phyloP scores from a whole-genome alignment of 768 basidiomycete species.

The Termitomyces sp. region DNA sequence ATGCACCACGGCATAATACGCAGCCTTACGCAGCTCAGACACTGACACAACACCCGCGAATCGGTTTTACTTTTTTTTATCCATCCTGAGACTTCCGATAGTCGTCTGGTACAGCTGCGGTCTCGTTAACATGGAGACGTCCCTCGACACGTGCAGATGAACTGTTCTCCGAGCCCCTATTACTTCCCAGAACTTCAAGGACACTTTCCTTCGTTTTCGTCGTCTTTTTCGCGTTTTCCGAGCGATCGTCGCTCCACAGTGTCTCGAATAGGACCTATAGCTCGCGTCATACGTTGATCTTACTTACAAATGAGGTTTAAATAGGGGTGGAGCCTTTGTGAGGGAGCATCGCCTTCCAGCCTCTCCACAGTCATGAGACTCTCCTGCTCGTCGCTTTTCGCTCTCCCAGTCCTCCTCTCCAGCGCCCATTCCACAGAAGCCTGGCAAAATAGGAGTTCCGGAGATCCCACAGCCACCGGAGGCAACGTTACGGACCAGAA shows the following conservation, averaged over 20 bases:
- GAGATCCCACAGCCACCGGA: neutral
- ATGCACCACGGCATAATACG: neutral
- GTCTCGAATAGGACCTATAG: slow-evolving; percentile 3
- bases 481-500: slow-evolving; percentile 3
- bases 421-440: neutral
- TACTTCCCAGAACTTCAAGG: neutral
- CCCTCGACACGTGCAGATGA: neutral
- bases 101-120: neutral
- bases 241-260: slow-evolving; percentile 3
- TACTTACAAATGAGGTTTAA: slow-evolving; percentile 9
- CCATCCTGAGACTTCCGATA: neutral
- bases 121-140: neutral
- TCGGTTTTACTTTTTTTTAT: slow-evolving; percentile 4
- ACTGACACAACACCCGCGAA: slow-evolving; percentile 6
- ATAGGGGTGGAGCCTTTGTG: slow-evolving; percentile 5
- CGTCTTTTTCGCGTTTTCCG: neutral
- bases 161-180: neutral
- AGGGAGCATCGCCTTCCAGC: neutral
- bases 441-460: neutral
- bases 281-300: slow-evolving; percentile 4
- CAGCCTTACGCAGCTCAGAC: slow-evolving; percentile 1
- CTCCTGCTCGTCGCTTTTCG: slow-evolving; percentile 1
- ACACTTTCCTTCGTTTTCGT: neutral
- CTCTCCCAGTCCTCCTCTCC: neutral
- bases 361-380: slow-evolving; percentile 6